Evolutionary conservation across 1,284 basidiomycete genomes (phyloP), one percentile per base, ranked within the genome.

Genomic region (Naganishia sp.): DNA sequence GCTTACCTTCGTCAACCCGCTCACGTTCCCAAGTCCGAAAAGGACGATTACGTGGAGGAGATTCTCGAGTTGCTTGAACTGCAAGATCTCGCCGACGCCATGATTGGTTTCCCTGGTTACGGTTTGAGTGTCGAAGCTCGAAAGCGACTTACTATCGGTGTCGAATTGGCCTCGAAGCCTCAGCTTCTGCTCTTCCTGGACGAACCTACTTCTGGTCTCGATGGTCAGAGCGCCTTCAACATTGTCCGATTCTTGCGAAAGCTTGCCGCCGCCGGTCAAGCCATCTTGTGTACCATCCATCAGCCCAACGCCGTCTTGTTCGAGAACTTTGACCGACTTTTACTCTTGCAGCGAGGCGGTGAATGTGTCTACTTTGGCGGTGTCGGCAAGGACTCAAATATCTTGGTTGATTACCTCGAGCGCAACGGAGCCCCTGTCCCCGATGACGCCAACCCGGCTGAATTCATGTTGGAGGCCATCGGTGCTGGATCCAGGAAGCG

Each of bases 191-290:
- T 82, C 63, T 85, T 85, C 81, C 77, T 83, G 56, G 83, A 84
- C 73, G 83, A 83, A 72, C 83, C 83, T 11, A 85, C 83, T 18
- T 81, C 80, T 5, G 81, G 82, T 72, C 76, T 84, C 47, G 82
- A 84, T 68, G 80, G 80, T 13, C 82, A 83, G 66, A 77, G 77
- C 17, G 81, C 83, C 1, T 83, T 77, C 76, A 81, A 80, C 68
- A 81, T 84, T 55, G 80, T 82, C 52, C 76, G 80, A 17, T 79
- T 84, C 73, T 74, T 84, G 53, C 74, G 76, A 58, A 85, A 87
- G 67, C 84, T 94, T 18, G 89, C 92, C 11, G 84, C 90, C 69
- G 87, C 86, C 67, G 93, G 93, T 23, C 87, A 88, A 73, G 81
- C 78, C 74, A 77, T 80, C 64, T 72, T 80, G 43, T 79, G 76